Conservation (phyloP, 208 protist species). For the Trypanosoma avium region DNA sequence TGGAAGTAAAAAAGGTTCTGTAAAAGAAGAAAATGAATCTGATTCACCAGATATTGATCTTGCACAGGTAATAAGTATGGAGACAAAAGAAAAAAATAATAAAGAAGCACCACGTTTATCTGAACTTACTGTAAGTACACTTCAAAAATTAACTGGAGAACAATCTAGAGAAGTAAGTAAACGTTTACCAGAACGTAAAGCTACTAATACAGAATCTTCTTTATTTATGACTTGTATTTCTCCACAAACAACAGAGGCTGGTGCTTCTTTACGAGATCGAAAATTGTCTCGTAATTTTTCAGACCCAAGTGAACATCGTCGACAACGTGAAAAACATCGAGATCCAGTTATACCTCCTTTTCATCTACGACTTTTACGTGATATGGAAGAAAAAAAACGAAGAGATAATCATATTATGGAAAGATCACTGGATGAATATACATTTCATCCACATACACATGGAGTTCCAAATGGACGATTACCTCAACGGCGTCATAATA, state of each 20-base stretch:
- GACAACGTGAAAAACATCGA: neutral
- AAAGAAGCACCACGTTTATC: neutral
- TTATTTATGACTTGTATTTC: slow-evolving; percentile 19
- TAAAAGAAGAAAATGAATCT: neutral
- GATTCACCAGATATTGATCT: neutral
- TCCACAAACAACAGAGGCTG: neutral
- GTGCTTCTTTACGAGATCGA: neutral
- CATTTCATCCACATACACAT: slow-evolving; percentile 7
- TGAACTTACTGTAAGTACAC: neutral
- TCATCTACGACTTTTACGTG: slow-evolving; percentile 61
- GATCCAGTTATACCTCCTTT: slow-evolving; percentile 43
- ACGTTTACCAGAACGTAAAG: neutral
- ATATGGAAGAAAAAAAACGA: slow-evolving; percentile 51
- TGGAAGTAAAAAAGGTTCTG: neutral
- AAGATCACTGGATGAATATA: slow-evolving; percentile 16
- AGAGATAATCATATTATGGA: slow-evolving; percentile 53
- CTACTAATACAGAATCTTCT: slow-evolving; percentile 6
- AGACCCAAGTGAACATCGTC: neutral
- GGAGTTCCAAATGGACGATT: neutral
- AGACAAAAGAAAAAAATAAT: neutral
- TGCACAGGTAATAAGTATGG: neutral
- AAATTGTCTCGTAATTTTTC: neutral
- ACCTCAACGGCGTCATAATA: neutral
- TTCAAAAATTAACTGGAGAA: neutral
- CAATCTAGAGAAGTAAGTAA: neutral